Percentiles rank a stretch among this genome's conserved stretches.
Evolutionary conservation across 2,329 filamentous ascomycete genomes (phyloP).

Genomic region (Apiospora arundinis): DNA sequence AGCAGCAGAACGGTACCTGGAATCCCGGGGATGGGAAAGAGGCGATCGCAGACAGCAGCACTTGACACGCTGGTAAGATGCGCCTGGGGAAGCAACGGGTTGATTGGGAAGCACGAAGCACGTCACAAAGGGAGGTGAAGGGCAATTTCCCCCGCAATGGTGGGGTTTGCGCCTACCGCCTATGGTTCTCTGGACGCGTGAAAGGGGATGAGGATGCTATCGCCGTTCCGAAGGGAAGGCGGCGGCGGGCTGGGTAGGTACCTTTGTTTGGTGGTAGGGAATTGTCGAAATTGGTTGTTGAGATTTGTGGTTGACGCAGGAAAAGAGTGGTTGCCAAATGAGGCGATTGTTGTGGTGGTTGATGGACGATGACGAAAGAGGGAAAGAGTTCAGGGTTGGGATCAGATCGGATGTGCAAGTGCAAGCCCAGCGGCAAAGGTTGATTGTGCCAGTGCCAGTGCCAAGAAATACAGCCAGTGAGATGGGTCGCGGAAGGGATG

Average conservation of each 20-base stretch:
- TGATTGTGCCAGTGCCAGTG: conserved; percentile 9
- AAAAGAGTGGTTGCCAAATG: conserved; percentile 17
- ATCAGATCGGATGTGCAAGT: conserved; percentile 18
- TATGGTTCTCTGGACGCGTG: conserved; percentile 25
- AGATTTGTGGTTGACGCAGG: conserved; percentile 6
- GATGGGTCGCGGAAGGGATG: neutral
- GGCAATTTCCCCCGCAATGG: conserved; percentile 38
- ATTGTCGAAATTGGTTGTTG: conserved; percentile 4
- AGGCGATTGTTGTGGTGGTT: conserved; percentile 20
- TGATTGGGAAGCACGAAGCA: conserved; percentile 12
- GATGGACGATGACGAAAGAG: conserved; percentile 21
- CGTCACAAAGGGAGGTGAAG: conserved; percentile 18
- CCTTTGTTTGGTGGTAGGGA: neutral
- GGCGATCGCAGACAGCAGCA: neutral
- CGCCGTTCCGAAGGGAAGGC: neutral
- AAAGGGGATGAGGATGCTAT: neutral
- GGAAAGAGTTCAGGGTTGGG: conserved; percentile 18
- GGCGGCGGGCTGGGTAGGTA: neutral
- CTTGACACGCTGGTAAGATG: conserved; percentile 10
- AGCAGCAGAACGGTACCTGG: neutral
- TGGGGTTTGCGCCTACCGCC: conserved; percentile 45
- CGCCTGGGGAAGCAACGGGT: conserved; percentile 11
- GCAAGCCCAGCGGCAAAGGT: conserved; percentile 9
- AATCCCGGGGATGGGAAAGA: neutral
- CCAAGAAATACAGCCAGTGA: conserved; percentile 6